These are phyloP conservation scores for Kuraishia piskuri DNA, from an alignment of 805 yeast species.

Conservation along the genomic window DNA sequence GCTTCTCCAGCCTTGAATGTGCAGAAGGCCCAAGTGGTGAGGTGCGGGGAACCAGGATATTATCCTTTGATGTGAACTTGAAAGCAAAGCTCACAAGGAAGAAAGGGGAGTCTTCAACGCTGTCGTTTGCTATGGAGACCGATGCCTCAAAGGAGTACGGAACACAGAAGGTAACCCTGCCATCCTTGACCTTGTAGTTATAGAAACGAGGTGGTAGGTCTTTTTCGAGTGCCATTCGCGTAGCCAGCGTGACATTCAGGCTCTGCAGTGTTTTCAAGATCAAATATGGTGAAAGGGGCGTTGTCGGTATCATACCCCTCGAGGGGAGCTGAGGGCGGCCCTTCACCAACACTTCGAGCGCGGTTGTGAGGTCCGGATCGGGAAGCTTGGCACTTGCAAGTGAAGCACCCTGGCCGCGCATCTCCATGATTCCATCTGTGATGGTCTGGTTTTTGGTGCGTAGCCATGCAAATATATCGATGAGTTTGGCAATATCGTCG, in stretches of 20 bases:
- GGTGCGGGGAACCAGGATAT: slow-evolving; percentile 17
- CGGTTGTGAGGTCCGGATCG: slow-evolving; percentile 82
- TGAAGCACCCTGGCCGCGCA: slow-evolving; percentile 62
- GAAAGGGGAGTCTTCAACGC: slow-evolving; percentile 50
- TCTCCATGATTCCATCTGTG: slow-evolving; percentile 54
- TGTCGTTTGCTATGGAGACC: slow-evolving; percentile 62
- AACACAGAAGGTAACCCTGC: slow-evolving; percentile 61
- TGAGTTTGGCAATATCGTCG: slow-evolving; percentile 60
- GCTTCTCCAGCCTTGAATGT: slow-evolving; percentile 38
- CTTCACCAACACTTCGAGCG: slow-evolving; percentile 71
- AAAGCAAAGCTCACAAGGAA: slow-evolving; percentile 73
- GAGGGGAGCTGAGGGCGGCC: slow-evolving; percentile 73
- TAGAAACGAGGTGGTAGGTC: slow-evolving; percentile 59
- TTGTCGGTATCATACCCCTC: slow-evolving; percentile 43
- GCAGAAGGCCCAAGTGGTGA: slow-evolving; percentile 22
- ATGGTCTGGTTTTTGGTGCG: slow-evolving; percentile 67
- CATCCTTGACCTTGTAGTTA: slow-evolving; percentile 61
- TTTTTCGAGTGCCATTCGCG: slow-evolving; percentile 61
- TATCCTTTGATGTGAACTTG: slow-evolving; percentile 38
- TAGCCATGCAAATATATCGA: slow-evolving; percentile 85
- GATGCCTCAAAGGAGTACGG: slow-evolving; percentile 65
- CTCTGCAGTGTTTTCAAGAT: slow-evolving; percentile 55
- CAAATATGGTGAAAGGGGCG: slow-evolving; percentile 42
- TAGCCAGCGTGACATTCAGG: slow-evolving; percentile 63
- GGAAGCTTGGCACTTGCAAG: slow-evolving; percentile 85